phyloP scores from a whole-genome alignment of 441 rosid genomes.

The Raphanus hybrid region DNA sequence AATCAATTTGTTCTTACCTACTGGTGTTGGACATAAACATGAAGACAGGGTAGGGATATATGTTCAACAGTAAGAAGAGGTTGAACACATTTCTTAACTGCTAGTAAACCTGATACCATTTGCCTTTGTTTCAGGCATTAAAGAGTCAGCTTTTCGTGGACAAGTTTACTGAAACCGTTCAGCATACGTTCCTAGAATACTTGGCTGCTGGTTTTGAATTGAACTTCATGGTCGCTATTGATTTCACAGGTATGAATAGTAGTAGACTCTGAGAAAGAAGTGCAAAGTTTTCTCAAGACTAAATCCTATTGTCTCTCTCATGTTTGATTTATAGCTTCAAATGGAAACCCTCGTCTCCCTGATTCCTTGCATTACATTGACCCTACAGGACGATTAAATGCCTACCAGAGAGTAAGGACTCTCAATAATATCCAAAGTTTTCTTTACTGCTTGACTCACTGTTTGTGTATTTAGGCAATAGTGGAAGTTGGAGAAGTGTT shows the following conservation, averaged over 20 bases:
- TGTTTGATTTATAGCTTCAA: constrained; percentile 69
- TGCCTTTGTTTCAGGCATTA: no score
- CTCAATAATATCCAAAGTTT: neutral
- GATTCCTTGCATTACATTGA: constrained; percentile 95
- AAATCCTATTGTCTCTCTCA: neutral
- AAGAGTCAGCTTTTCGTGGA: no score
- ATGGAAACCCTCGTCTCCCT: constrained; percentile 94
- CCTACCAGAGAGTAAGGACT: constrained; percentile 77
- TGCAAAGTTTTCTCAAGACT: constrained; percentile 4
- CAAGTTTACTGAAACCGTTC: no score
- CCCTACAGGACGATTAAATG: constrained; percentile 79
- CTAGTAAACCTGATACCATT: no score
- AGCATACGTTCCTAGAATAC: neutral
- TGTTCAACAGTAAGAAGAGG: no score
- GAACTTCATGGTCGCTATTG: constrained; percentile 95
- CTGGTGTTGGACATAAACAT: no score
- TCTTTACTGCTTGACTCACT: constrained; percentile 12
- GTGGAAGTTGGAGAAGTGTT: constrained; percentile 87
- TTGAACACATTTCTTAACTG: neutral
- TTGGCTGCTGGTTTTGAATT: constrained; percentile 81
- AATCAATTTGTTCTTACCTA: no score
- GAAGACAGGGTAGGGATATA: no score
- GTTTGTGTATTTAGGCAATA: constrained; percentile 39
- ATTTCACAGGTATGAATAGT: constrained; percentile 75
- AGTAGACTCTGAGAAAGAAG: neutral